Percentiles rank a stretch among this genome's conserved stretches.
These are phyloP conservation scores for Amauroascus niger DNA, from an alignment of 2,329 filamentous ascomycete genomes.

Conservation along the genomic window DNA sequence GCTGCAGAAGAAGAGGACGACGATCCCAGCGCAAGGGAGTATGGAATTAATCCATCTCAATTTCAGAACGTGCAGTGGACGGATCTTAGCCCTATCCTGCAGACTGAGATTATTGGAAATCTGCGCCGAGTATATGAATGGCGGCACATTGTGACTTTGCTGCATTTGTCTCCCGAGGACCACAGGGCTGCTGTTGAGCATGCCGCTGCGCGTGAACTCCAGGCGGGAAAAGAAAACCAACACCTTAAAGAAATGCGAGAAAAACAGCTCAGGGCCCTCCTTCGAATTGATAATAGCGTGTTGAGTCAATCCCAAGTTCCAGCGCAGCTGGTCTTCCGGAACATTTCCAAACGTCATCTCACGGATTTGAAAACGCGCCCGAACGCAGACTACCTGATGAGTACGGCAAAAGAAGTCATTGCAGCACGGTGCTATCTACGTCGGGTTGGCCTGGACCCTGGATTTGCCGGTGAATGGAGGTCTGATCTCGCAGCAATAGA, in stretches of 20 bases:
- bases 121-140: constrained; percentile 22
- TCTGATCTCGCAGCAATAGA: constrained; percentile 19
- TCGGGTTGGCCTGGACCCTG: constrained; percentile 23
- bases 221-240: constrained; percentile 25
- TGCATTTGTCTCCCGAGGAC: constrained; percentile 24
- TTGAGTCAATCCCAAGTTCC: constrained; percentile 20
- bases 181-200: constrained; percentile 17
- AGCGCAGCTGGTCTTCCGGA: constrained; percentile 25
- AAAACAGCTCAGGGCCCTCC: constrained; percentile 27
- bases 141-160: constrained; percentile 18
- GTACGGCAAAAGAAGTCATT: constrained; percentile 25
- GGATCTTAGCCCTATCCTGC: constrained; percentile 26
- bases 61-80: constrained; percentile 24
- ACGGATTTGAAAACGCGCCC: constrained; percentile 12
- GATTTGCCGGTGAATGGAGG: constrained; percentile 29
- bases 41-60: constrained; percentile 8
- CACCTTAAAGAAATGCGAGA: constrained; percentile 27
- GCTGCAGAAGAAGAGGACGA: background rate
- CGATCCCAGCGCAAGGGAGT: constrained; percentile 5
- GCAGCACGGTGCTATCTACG: constrained; percentile 26
- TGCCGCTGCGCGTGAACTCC: constrained; percentile 20
- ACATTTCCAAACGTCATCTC: constrained; percentile 19
- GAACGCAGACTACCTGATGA: constrained; percentile 24
- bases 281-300: constrained; percentile 28
- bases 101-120: constrained; percentile 31